Percentiles rank a stretch among this genome's conserved stretches.
Evolutionary conservation across 305 asterid genomes (phyloP).

Genomic region (Fraxinus sp.): DNA sequence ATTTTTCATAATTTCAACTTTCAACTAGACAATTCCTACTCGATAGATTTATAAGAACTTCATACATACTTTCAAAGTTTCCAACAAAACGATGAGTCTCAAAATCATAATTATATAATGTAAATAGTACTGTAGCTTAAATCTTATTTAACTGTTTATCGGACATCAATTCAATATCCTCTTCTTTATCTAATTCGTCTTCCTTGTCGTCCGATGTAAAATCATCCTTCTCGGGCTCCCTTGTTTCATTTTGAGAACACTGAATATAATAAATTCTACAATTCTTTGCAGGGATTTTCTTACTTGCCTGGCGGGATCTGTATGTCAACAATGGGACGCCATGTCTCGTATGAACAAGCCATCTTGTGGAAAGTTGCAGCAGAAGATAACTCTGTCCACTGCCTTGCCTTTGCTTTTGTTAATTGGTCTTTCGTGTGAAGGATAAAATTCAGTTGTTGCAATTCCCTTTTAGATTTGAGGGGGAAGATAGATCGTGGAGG

Average conservation of each 20-base stretch:
- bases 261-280: neutral
- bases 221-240: neutral
- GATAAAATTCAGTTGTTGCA: neutral
- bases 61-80: neutral
- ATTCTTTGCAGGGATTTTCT: constrained; percentile 54
- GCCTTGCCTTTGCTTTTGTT: constrained; percentile 79
- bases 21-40: neutral
- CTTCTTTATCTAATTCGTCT: neutral
- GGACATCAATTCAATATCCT: neutral
- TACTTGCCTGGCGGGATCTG: constrained; percentile 82
- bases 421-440: constrained; percentile 84
- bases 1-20: neutral
- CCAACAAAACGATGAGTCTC: neutral
- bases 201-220: neutral
- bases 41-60: neutral
- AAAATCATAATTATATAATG: neutral
- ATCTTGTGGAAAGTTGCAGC: constrained; percentile 83
- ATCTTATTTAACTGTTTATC: too few species aligned
- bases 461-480: constrained; percentile 3
- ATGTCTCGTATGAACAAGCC: constrained; percentile 77
- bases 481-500: constrained; percentile 18
- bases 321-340: constrained; percentile 93
- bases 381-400: constrained; percentile 63
- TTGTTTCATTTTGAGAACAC: neutral
- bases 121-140: too few species aligned